These are phyloP conservation scores for Euphorbia tirucalli DNA, from an alignment of 345 rosid species.

Conservation along the genomic window DNA sequence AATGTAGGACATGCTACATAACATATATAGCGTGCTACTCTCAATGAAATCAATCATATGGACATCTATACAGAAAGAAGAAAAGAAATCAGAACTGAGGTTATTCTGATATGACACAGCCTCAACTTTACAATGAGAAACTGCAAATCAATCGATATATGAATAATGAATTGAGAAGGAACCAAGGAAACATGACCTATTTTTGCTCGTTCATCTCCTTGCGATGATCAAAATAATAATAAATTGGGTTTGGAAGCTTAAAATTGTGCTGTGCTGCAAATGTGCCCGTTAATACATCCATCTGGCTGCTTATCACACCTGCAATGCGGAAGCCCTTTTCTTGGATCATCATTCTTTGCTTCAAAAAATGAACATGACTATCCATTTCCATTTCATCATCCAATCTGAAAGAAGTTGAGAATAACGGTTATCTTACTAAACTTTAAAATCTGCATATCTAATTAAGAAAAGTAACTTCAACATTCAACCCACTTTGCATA, in stretches of 20 bases:
- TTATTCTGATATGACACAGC: background rate
- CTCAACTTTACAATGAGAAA: conserved; percentile 5
- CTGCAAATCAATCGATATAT: background rate
- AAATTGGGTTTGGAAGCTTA: conserved; percentile 63
- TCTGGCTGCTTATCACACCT: conserved; percentile 55
- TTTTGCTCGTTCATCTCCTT: conserved; percentile 19
- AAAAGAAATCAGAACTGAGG: too few relatives aligned
- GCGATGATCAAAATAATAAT: conserved; percentile 26
- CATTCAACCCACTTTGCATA: background rate
- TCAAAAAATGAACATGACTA: conserved; percentile 36
- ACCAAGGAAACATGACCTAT: conserved; percentile 6
- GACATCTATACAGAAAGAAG: conserved; percentile 7
- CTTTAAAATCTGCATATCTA: too few relatives aligned
- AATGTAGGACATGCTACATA: background rate
- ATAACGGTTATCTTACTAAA: background rate
- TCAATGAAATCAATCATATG: background rate
- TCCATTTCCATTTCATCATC: conserved; percentile 43
- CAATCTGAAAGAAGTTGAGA: conserved; percentile 35
- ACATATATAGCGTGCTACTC: background rate
- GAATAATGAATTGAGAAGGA: background rate
- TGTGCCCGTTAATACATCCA: conserved; percentile 62
- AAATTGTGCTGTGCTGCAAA: conserved; percentile 44
- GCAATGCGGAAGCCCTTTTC: conserved; percentile 36
- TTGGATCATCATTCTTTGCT: conserved; percentile 32
- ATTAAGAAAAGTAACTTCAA: background rate